Conservation (phyloP, 192 early-diverging fungal genomes). For the Coemansia sp. region DNA sequence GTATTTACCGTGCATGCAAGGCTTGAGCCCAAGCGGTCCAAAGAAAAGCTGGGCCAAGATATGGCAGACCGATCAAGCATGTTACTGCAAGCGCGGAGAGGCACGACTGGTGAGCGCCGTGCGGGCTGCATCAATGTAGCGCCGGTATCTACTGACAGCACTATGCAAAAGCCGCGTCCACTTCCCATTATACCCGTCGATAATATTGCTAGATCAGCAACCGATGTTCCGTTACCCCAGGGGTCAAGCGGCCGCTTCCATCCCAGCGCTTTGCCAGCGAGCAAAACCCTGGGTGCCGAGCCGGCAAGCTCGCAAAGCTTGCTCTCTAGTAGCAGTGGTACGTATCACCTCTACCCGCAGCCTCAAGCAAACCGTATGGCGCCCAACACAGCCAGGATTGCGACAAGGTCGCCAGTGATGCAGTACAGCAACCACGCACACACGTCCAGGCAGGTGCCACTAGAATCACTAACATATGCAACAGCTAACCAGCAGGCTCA, state of each 20-base stretch:
- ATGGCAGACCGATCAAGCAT: slow-evolving; percentile 34
- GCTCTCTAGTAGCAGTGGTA: slow-evolving; percentile 1
- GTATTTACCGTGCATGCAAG: not conserved
- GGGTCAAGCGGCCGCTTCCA: not conserved
- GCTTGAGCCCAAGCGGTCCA: not conserved
- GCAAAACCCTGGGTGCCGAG: not conserved
- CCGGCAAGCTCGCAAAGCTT: not conserved
- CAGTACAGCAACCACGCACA: not conserved
- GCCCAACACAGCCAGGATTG: not conserved
- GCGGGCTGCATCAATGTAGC: slow-evolving; percentile 10
- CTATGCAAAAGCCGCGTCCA: not conserved
- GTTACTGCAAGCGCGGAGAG: slow-evolving; percentile 29
- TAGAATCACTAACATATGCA: not conserved
- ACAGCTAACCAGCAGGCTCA: not conserved
- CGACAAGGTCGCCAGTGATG: not conserved
- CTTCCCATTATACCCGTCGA: not conserved
- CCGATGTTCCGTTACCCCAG: not conserved
- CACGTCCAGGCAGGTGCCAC: not conserved
- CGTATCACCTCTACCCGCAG: slow-evolving; percentile 24
- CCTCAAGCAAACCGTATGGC: slow-evolving; percentile 1
- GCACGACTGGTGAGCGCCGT: slow-evolving; percentile 20
- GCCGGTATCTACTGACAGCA: not conserved
- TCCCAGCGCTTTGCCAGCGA: not conserved
- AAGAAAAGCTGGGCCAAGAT: slow-evolving; percentile 10
- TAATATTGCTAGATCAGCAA: not conserved